phyloP scores from a whole-genome alignment of 1,139 yeast species.

The Pichia sp. region DNA sequence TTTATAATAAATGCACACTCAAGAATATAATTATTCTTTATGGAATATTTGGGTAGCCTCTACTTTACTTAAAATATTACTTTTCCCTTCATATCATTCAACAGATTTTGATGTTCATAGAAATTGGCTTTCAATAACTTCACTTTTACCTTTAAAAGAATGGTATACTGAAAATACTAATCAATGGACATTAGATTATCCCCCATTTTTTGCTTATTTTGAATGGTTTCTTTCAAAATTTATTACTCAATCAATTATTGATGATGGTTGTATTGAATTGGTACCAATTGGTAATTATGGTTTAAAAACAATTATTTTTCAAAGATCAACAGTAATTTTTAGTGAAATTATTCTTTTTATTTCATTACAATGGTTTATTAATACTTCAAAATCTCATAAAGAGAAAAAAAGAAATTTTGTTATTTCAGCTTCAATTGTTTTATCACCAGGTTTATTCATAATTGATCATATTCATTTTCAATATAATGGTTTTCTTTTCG shows the following conservation, averaged over 20 bases:
- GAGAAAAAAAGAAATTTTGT: constrained; percentile 56
- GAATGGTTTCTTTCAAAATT: constrained; percentile 73
- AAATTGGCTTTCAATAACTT: constrained; percentile 92
- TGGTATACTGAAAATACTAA: constrained; percentile 87
- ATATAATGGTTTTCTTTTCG: constrained; percentile 90
- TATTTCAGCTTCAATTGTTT: constrained; percentile 72
- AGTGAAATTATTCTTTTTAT: constrained; percentile 69
- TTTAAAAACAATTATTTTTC: constrained; percentile 73
- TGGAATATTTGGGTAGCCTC: constrained; percentile 63
- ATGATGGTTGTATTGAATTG: constrained; percentile 77
- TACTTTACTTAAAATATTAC: constrained; percentile 48
- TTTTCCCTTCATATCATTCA: constrained; percentile 52
- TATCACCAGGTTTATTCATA: constrained; percentile 84
- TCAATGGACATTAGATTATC: constrained; percentile 96
- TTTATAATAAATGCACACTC: too few species aligned
- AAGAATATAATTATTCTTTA: constrained; percentile 38
- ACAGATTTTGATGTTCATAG: constrained; percentile 97
- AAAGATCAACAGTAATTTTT: constrained; percentile 69
- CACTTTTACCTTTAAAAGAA: constrained; percentile 61
- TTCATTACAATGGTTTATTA: constrained; percentile 67
- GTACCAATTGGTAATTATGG: constrained; percentile 62
- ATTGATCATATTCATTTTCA: constrained; percentile 94
- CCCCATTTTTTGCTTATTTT: constrained; percentile 95
- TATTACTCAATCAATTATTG: constrained; percentile 56
- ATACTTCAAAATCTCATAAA: constrained; percentile 36